Conservation (phyloP, 495 filamentous ascomycete species). For the Neurospora sublineolata region DNA sequence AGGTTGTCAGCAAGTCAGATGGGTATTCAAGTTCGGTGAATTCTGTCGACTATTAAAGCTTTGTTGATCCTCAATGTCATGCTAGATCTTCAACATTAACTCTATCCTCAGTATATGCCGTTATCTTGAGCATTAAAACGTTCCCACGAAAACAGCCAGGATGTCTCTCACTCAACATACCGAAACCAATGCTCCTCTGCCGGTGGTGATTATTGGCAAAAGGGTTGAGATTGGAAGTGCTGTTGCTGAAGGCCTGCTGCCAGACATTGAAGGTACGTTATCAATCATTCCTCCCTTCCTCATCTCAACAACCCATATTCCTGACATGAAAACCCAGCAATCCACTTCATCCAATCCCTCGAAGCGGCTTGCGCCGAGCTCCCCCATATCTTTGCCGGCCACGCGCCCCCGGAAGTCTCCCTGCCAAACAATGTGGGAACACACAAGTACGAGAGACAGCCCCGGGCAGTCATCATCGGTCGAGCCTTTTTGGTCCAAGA, state of each 20-base stretch:
- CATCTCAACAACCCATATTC: neutral
- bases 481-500: neutral
- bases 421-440: neutral
- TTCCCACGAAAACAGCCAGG: neutral
- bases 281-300: neutral
- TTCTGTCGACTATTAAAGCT: neutral
- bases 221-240: neutral
- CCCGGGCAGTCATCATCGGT: neutral
- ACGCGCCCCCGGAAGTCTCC: neutral
- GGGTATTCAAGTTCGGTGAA: neutral
- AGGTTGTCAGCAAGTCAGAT: neutral
- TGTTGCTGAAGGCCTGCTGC: neutral
- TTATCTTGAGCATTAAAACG: neutral
- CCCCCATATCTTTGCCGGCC: neutral
- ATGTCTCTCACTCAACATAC: neutral
- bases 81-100: neutral
- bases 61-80: neutral
- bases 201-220: neutral
- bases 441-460: neutral
- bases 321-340: neutral
- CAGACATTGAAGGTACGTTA: neutral
- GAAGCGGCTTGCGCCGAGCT: neutral
- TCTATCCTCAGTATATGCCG: neutral
- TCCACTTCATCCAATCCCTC: neutral
- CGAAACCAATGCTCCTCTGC: neutral